Evolutionary conservation across 257 asterid species (phyloP).

Genomic region (Capsicum chinense): DNA sequence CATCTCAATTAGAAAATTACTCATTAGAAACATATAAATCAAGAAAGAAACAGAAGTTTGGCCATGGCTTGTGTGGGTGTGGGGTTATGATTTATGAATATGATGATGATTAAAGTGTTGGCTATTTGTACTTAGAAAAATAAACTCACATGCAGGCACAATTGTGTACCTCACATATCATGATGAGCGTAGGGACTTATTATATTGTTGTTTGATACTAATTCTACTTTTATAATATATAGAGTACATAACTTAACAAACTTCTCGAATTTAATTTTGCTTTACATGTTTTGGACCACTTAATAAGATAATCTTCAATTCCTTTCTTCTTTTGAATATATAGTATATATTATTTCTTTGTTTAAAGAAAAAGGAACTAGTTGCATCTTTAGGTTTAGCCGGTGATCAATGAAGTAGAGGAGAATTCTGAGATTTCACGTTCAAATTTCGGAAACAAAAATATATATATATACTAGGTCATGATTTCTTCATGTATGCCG

Average conservation of each 20-base stretch:
- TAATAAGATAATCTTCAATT: background rate
- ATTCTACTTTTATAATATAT: background rate
- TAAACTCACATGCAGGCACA: conserved; percentile 59
- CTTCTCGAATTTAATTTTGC: conserved; percentile 32
- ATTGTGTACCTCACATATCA: conserved; percentile 46
- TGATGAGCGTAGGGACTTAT: conserved; percentile 50
- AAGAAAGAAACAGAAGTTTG: conserved; percentile 32
- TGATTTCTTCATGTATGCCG: background rate
- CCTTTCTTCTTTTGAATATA: background rate
- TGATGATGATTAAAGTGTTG: conserved; percentile 27
- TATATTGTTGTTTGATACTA: conserved; percentile 24
- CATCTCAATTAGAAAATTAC: too few species aligned
- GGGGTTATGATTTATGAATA: background rate
- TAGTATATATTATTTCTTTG: background rate
- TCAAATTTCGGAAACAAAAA: too few species aligned
- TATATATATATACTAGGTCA: too few species aligned
- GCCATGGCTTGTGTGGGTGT: conserved; percentile 28
- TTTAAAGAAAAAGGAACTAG: background rate
- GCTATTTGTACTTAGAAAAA: background rate
- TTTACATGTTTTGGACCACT: conserved; percentile 26
- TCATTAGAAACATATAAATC: too few species aligned
- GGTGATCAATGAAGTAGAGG: background rate
- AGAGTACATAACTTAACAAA: background rate
- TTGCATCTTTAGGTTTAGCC: background rate
- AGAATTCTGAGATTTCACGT: background rate